These are phyloP conservation scores for Trichosporon inkin DNA, from an alignment of 1,284 basidiomycete genomes.

Conservation along the genomic window DNA sequence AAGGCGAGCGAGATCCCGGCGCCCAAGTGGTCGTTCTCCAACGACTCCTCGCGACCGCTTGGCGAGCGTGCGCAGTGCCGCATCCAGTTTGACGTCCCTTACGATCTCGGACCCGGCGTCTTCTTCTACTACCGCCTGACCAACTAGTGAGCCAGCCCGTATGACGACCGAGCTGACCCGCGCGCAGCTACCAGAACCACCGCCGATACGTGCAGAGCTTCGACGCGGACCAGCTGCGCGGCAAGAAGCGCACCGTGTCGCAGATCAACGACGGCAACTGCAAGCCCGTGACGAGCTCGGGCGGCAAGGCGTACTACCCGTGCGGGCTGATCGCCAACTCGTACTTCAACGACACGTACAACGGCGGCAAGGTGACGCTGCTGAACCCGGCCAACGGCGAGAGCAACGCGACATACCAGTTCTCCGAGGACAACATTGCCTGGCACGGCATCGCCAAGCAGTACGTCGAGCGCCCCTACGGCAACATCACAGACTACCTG, in stretches of 20 bases:
- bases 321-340: constrained; percentile 98
- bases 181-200: constrained; percentile 81
- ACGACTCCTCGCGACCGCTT: constrained; percentile 51
- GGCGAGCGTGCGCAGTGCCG: constrained; percentile 62
- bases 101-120: constrained; percentile 68
- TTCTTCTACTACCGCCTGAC: constrained; percentile 96
- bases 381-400: constrained; percentile 56
- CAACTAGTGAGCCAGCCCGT: constrained; percentile 58
- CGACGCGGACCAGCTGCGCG: constrained; percentile 78
- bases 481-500: constrained; percentile 61
- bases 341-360: constrained; percentile 91
- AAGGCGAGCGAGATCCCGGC: constrained; percentile 53
- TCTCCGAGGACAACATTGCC: constrained; percentile 77
- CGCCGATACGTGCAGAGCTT: constrained; percentile 93
- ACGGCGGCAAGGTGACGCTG: constrained; percentile 56
- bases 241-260: constrained; percentile 54
- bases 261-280: constrained; percentile 72
- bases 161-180: background rate
- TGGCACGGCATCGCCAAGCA: constrained; percentile 93
- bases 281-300: constrained; percentile 70
- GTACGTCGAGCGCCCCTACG: constrained; percentile 61
- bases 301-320: constrained; percentile 70
- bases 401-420: constrained; percentile 61
- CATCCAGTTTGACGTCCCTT: constrained; percentile 76
- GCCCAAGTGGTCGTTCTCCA: constrained; percentile 66